These are phyloP conservation scores for Nitzschia sp. DNA, from an alignment of 108 stramenopile species.

Conservation along the genomic window DNA sequence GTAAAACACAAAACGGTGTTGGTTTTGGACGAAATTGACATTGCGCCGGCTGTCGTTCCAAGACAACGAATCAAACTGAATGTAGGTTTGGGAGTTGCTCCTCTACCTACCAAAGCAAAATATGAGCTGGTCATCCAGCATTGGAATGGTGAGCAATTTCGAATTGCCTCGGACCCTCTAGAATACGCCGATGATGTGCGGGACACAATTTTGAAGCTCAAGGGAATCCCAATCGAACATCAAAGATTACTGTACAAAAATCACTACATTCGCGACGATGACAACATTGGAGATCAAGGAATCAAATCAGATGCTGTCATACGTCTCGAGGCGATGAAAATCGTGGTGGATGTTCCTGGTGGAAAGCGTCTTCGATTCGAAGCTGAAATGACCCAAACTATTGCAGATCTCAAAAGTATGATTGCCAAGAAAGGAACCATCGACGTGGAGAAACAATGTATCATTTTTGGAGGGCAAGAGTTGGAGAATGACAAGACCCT, in stretches of 20 bases:
- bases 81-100: background rate
- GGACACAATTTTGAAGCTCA: constrained; percentile 1
- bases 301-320: constrained; percentile 16
- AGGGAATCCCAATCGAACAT: constrained; percentile 18
- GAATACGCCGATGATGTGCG: constrained; percentile 24
- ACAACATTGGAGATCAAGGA: constrained; percentile 16
- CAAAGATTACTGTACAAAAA: constrained; percentile 19
- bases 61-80: background rate
- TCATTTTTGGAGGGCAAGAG: constrained; percentile 10
- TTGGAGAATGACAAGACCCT: constrained; percentile 16
- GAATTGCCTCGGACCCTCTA: background rate
- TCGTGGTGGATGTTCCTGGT: background rate
- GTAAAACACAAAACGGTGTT: constrained; percentile 24
- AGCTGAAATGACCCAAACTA: constrained; percentile 17
- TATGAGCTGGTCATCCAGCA: constrained; percentile 5
- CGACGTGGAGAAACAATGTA: background rate
- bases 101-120: background rate
- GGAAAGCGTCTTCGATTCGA: constrained; percentile 1
- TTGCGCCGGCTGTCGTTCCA: background rate
- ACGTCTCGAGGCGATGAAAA: constrained; percentile 14
- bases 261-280: constrained; percentile 10
- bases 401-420: constrained; percentile 1
- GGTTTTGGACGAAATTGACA: constrained; percentile 18
- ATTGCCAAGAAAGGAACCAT: background rate
- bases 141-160: constrained; percentile 17